Percentiles rank a stretch among this genome's conserved stretches.
Conservation (phyloP, 2,329 filamentous ascomycete genomes). For the Pseudofabraea citricarpa region DNA sequence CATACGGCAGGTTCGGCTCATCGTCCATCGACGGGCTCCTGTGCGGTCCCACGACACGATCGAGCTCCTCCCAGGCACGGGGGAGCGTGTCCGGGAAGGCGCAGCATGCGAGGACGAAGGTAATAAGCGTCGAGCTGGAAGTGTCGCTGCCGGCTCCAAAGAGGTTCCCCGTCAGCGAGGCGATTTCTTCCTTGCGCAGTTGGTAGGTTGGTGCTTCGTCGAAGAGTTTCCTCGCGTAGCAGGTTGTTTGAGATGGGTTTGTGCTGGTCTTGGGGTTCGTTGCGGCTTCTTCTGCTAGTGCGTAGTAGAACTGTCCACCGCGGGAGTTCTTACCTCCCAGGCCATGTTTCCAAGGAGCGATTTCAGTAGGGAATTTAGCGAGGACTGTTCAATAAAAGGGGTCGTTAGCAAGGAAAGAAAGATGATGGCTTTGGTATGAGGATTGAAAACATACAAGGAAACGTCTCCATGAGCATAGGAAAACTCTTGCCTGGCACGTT, state of each 20-base stretch:
- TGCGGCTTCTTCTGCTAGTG: constrained; percentile 16
- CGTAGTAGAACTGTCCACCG: constrained; percentile 17
- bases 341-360: constrained; percentile 20
- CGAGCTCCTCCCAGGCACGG: constrained; percentile 35
- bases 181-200: constrained; percentile 15
- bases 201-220: constrained; percentile 17
- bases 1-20: constrained; percentile 32
- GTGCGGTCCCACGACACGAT: constrained; percentile 30
- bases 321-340: constrained; percentile 8
- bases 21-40: constrained; percentile 32
- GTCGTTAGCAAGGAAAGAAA: not conserved
- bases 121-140: constrained; percentile 26
- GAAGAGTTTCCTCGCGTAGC: constrained; percentile 17
- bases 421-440: not conserved
- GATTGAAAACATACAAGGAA: constrained; percentile 12
- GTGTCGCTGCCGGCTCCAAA: constrained; percentile 37
- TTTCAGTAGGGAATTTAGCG: constrained; percentile 15
- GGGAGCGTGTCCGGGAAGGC: constrained; percentile 31
- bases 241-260: constrained; percentile 15
- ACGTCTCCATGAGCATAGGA: constrained; percentile 20
- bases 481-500: constrained; percentile 19
- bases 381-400: too few species aligned
- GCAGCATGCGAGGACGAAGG: constrained; percentile 34
- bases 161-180: constrained; percentile 30
- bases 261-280: constrained; percentile 13